Base-by-base conservation (phyloP, 768 basidiomycete genomes). In the Lactarius sp. region DNA sequence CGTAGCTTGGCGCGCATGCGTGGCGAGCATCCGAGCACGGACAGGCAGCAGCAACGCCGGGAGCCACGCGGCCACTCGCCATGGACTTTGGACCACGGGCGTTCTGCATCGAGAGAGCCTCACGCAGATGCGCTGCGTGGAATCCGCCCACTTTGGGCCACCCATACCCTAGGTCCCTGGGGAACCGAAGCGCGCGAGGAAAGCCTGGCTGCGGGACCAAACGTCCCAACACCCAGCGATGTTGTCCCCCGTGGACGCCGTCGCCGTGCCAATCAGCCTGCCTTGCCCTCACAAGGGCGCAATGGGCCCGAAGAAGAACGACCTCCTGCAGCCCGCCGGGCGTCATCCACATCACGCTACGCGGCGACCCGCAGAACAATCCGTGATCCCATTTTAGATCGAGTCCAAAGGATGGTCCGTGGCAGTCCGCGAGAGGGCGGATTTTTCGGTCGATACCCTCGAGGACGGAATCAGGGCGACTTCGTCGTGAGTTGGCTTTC, bases 401-500 rank as follows among this genome's bases (percentile, higher is more conserved):
- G 59, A 31, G 57, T 67, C 4, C 66, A 59, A 47, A 54, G 64
- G 36, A 54, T 67, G 52, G 52, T 64, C 18, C 59, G 64, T 13
- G 63, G 59, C 31, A 59, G 39, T 62, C 33, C 67, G 56, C 56
- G 61, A 56, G 53, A 62, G 62, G 13, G 42, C 50, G 51, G 56
- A 7, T 18, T 50, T 49, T 33, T 37, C 53, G 56, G 49, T 49
- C 66, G 62, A 51, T 56, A 60, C 31, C 12, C 31, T 12, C 55
- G 68, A 27, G 27, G 27, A 22, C 64, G 73, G 22, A 68, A 61
- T 56, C 34, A 69, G 14, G 80, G 80, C 3, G 81, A 81, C 68
- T 82, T 78, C 22, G 72, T 90, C 73, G 87, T 87, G 65, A 37
- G 83, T 76, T 52, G 39, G 49, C 39, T 54, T 27, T 37, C 47